phyloP scores from a whole-genome alignment of 2,329 filamentous ascomycete species.

The Aphanocladium album region DNA sequence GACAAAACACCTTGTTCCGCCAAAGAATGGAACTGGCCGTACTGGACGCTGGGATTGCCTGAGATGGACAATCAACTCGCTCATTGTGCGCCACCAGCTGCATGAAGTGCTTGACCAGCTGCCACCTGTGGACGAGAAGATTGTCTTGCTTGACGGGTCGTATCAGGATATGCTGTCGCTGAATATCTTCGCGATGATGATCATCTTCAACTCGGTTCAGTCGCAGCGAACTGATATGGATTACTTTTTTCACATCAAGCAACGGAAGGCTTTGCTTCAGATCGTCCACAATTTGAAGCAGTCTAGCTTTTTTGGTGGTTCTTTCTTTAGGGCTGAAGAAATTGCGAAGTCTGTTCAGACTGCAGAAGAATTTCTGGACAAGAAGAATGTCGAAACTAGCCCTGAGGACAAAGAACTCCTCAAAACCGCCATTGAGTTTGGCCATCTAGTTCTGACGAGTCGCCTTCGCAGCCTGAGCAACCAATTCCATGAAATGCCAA shows the following conservation, averaged over 20 bases:
- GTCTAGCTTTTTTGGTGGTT: conserved; percentile 79
- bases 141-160: conserved; percentile 72
- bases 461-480: conserved; percentile 62
- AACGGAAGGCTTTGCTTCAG: conserved; percentile 59
- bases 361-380: conserved; percentile 61
- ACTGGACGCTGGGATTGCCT: conserved; percentile 60
- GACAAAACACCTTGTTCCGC: conserved; percentile 65
- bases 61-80: conserved; percentile 62
- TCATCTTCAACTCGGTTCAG: conserved; percentile 82
- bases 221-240: conserved; percentile 79
- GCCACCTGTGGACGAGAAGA: conserved; percentile 66
- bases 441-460: conserved; percentile 55
- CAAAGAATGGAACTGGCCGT: conserved; percentile 44
- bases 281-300: conserved; percentile 76
- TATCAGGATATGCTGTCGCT: conserved; percentile 79
- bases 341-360: conserved; percentile 61
- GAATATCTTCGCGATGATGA: conserved; percentile 79
- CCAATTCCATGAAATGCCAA: conserved; percentile 68
- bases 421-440: conserved; percentile 59
- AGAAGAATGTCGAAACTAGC: conserved; percentile 55
- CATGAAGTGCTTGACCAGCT: conserved; percentile 65
- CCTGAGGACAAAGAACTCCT: conserved; percentile 57
- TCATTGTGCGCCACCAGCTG: conserved; percentile 76
- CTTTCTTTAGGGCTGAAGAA: conserved; percentile 63
- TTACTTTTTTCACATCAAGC: conserved; percentile 81